Conservation (phyloP, 2,329 filamentous ascomycete species). For the Talaromyces sp. region DNA sequence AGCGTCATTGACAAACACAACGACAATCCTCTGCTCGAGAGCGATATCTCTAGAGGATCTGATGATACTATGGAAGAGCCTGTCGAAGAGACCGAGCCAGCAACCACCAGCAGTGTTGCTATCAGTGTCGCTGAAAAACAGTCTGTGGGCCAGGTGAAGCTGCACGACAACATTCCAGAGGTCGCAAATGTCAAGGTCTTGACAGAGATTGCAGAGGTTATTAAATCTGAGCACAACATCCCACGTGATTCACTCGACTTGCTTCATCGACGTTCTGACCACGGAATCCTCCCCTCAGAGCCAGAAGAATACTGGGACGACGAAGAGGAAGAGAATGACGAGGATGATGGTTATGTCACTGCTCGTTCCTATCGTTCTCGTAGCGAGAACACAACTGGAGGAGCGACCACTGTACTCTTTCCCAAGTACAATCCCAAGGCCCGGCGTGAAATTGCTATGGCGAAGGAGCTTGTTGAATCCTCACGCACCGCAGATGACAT, state of each 20-base stretch:
- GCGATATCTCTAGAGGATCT: not conserved
- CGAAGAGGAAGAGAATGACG: constrained; percentile 72
- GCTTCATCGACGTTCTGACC: constrained; percentile 23
- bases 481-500: constrained; percentile 68
- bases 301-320: constrained; percentile 72
- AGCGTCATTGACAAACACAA: not conserved
- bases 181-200: constrained; percentile 4
- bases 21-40: not conserved
- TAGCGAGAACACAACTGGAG: constrained; percentile 68
- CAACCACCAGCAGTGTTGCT: not conserved
- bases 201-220: constrained; percentile 19
- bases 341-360: constrained; percentile 68
- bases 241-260: constrained; percentile 22
- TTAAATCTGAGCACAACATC: constrained; percentile 12
- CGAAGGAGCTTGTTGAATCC: constrained; percentile 63
- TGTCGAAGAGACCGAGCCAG: not conserved
- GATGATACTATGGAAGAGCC: constrained; percentile 2
- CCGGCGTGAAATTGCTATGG: constrained; percentile 68
- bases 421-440: constrained; percentile 68
- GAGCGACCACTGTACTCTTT: constrained; percentile 63
- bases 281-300: constrained; percentile 42
- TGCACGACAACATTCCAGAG: constrained; percentile 17
- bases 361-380: constrained; percentile 74
- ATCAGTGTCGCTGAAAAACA: constrained; percentile 1
- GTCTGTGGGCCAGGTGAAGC: not conserved